These are phyloP conservation scores for Fusarium haematococcum DNA, from an alignment of 2,329 filamentous ascomycete species.

Conservation along the genomic window DNA sequence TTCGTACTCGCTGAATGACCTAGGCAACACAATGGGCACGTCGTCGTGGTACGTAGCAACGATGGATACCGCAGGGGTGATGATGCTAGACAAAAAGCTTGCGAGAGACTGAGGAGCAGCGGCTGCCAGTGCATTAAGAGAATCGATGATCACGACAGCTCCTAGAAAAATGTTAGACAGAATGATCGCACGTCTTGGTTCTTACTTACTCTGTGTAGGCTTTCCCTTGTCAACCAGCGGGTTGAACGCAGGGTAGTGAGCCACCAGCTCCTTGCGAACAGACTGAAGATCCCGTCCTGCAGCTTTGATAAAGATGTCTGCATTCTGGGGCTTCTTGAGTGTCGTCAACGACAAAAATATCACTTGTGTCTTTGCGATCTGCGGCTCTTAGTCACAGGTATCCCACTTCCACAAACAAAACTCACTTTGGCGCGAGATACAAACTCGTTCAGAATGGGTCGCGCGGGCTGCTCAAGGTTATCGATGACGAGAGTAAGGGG, in stretches of 20 bases:
- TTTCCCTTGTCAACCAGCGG: conserved; percentile 51
- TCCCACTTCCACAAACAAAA: background rate
- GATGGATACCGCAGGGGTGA: conserved; percentile 76
- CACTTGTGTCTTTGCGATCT: conserved; percentile 74
- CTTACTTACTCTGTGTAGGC: conserved; percentile 56
- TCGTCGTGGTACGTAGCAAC: conserved; percentile 87
- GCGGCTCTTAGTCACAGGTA: conserved; percentile 2
- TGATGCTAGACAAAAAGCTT: conserved; percentile 76
- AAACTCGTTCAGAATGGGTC: conserved; percentile 78
- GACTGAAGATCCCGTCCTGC: conserved; percentile 67
- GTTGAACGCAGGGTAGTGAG: conserved; percentile 59
- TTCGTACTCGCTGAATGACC: conserved; percentile 64
- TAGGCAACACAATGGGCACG: conserved; percentile 68
- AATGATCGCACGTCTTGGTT: background rate
- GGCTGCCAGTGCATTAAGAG: conserved; percentile 74
- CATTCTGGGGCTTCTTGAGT: conserved; percentile 70
- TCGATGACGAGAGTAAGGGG: conserved; percentile 90
- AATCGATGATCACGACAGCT: conserved; percentile 83
- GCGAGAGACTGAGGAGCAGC: conserved; percentile 68
- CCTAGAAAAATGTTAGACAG: conserved; percentile 57
- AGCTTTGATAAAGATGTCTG: conserved; percentile 76
- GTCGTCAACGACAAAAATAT: conserved; percentile 85
- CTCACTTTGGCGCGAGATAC: conserved; percentile 78
- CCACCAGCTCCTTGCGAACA: conserved; percentile 70
- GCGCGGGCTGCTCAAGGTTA: conserved; percentile 83